Evolutionary conservation across 1,284 basidiomycete genomes (phyloP).

Genomic region (Ustilago nuda): DNA sequence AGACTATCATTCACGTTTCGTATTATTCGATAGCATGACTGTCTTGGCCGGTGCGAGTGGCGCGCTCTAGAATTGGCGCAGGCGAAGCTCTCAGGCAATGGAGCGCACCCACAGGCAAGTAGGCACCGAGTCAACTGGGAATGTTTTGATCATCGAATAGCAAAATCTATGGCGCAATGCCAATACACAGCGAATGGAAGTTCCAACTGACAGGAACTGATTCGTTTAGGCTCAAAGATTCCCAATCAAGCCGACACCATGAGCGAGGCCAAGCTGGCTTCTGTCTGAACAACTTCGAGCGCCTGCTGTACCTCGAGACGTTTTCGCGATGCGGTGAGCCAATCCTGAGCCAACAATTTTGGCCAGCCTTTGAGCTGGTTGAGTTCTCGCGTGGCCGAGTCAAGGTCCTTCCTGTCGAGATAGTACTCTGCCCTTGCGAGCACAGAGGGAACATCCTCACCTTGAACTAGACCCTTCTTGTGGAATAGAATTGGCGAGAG

Average conservation of each 20-base stretch:
- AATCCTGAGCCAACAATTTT: conserved; percentile 84
- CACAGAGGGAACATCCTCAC: conserved; percentile 85
- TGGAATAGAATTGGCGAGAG: conserved; percentile 84
- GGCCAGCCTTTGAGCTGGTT: conserved; percentile 87
- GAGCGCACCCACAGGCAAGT: background rate
- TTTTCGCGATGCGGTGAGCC: conserved; percentile 88
- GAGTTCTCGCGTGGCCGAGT: conserved; percentile 87
- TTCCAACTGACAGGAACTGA: background rate
- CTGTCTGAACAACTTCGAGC: conserved; percentile 86
- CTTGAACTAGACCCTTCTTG: conserved; percentile 77
- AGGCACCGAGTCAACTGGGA: background rate
- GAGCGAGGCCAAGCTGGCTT: conserved; percentile 76
- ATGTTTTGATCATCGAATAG: background rate
- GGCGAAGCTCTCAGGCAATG: background rate
- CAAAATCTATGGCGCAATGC: background rate
- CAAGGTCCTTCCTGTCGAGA: conserved; percentile 91
- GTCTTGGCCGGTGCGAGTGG: too few species aligned
- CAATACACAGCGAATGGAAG: conserved; percentile 1
- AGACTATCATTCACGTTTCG: background rate
- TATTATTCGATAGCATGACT: too few species aligned
- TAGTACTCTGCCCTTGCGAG: conserved; percentile 90
- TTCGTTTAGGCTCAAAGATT: background rate
- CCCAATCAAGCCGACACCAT: conserved; percentile 67
- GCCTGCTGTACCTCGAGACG: conserved; percentile 93
- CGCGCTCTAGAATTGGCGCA: background rate